Conservation (phyloP, 257 asterid genomes). For the Fraxinus pennsylvanica region DNA sequence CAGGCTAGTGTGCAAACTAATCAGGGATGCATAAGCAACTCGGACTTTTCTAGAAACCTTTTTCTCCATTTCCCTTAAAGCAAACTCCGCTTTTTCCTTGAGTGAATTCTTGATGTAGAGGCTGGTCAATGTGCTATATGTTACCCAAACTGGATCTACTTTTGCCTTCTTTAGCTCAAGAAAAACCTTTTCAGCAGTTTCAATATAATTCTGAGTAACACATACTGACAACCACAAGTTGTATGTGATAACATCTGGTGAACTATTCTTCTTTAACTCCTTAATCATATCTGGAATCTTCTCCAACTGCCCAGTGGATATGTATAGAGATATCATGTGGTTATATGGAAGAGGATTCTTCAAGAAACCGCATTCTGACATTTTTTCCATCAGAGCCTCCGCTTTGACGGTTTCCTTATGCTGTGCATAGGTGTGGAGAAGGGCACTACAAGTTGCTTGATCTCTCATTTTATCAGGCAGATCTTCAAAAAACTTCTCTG, state of each 20-base stretch:
- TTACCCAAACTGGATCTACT: conserved; percentile 88
- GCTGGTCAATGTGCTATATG: conserved; percentile 83
- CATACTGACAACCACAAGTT: conserved; percentile 76
- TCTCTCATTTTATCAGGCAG: conserved; percentile 77
- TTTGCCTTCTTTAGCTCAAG: conserved; percentile 59
- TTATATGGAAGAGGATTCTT: conserved; percentile 77
- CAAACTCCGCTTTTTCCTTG: conserved; percentile 61
- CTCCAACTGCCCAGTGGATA: conserved; percentile 62
- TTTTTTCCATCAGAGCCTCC: conserved; percentile 75
- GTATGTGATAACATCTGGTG: conserved; percentile 84
- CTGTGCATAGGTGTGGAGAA: conserved; percentile 85
- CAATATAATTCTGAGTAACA: conserved; percentile 59
- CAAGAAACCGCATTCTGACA: conserved; percentile 78
- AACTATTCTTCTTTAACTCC: conserved; percentile 62
- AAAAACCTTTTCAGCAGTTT: conserved; percentile 67
- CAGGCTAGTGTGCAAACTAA: conserved; percentile 70
- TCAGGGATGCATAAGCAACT: conserved; percentile 66
- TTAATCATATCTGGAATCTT: conserved; percentile 56
- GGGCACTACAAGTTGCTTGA: conserved; percentile 72
- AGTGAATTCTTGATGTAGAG: conserved; percentile 73
- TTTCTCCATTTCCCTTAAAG: conserved; percentile 85
- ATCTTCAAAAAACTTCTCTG: conserved; percentile 83
- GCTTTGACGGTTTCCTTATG: conserved; percentile 61
- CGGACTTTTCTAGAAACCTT: conserved; percentile 57
- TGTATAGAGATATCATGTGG: conserved; percentile 77